Evolutionary conservation across 495 filamentous ascomycete species (phyloP), one percentile per base, ranked within the genome.

Genomic region (Echria macrotheca): DNA sequence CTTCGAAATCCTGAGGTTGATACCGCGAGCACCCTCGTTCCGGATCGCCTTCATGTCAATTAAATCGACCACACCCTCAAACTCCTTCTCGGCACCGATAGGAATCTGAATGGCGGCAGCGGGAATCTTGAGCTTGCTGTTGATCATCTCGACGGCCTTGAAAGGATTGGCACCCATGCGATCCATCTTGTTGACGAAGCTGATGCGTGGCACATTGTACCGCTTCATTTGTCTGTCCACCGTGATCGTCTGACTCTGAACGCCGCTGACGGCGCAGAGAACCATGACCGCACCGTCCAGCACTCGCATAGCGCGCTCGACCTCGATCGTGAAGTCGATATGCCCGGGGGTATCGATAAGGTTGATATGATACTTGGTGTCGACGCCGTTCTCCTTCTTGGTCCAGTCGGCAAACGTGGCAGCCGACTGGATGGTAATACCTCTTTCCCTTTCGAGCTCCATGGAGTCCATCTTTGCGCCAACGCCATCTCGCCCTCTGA

Each of bases 401-500:
- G 86, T 68, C 94, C 94, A 99, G 70, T 99, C 90, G 70, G 90
- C 95, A 67, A 95, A 99, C 1, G 93, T 98, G 18, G 93, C 93
- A 32, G 93, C 93, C 45, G 90, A 96, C 71, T 98, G 91, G 55
- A 98, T 98, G 47, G 93, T 98, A 65, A 98, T 98, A 63, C 93
- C 93, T 76, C 96, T 93, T 63, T 98, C 93, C 64, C 93, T 78
- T 69, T 99, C 94, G 53, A 99, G 71, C 41, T 97, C 94, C 94
- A 99, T 99, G 7, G 90, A 96, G 76, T 99, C 94, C 94, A 99
- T 99, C 73, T 99, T 99, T 38, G 94, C 94, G 57, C 94, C 94
- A 15, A 97, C 89, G 29, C 85, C 81, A 73, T 99, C 94, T 57
- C 89, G 89, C 28, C 94, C 94, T 54, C 94, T 81, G 24, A 99